phyloP scores from a whole-genome alignment of 352 stramenopile genomes.

The Phytophthora melonis region DNA sequence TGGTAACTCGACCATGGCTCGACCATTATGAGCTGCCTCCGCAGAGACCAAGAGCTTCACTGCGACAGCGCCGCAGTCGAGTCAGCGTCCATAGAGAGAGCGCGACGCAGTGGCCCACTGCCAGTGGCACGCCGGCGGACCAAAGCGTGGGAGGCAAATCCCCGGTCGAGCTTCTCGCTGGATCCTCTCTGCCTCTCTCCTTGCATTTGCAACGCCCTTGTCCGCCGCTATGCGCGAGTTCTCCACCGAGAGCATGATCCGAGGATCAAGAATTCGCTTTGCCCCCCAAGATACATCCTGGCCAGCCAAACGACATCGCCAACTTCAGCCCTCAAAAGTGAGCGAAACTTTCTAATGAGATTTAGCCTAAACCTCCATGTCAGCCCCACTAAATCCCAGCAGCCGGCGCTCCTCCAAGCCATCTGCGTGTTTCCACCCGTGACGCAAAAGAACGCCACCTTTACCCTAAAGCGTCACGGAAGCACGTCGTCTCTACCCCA shows the following conservation, averaged over 20 bases:
- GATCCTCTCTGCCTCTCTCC: background rate
- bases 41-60: background rate
- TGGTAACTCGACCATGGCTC: background rate
- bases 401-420: conserved; percentile 14
- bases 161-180: background rate
- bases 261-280: background rate
- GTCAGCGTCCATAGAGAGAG: background rate
- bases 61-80: background rate
- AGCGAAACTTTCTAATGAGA: background rate
- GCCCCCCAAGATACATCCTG: conserved; percentile 25
- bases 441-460: conserved; percentile 13
- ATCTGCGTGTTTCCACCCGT: conserved; percentile 20
- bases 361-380: background rate
- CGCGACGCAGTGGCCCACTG: background rate
- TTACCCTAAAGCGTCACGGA: conserved; percentile 5
- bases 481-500: conserved; percentile 12
- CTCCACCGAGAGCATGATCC: conserved; percentile 6
- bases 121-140: background rate
- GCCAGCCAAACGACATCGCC: conserved; percentile 10
- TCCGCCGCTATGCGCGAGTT: background rate
- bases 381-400: conserved; percentile 26
- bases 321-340: background rate
- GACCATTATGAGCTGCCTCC: background rate
- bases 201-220: conserved; percentile 1
- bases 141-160: background rate